Base-by-base conservation (phyloP, 1,139 yeast species). In the Sugiyamaella novakii region DNA sequence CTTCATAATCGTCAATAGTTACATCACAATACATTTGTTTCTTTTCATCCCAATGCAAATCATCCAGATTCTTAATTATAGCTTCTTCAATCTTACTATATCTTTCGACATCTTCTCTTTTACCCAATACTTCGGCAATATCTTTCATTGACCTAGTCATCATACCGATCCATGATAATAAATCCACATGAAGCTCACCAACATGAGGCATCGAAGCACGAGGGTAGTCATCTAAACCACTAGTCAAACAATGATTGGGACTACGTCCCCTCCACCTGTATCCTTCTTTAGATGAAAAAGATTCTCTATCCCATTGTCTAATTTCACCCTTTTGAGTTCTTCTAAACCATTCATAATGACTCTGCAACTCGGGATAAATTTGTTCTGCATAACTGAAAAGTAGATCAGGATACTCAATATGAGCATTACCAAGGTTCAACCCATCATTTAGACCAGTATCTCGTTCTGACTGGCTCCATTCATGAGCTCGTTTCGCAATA, bases 221-320 rank as follows among this genome's bases (percentile, higher is more conserved):
- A 28, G 99, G 99, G 63, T 91, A 92, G 64, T 92, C 99, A 67
- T 92, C 98, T 36, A 92, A 66, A 0, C 99, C 99, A 68, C 95
- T 85, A 2, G 98, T 94, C 50, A 92, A 73, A 63, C 96, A 87
- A 63, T 87, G 97, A 3, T 83, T 78, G 19, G 76, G 72, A 0
- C 97, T 87, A 55, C 98, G 78, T 2, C 98, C 98, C 54, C 91
- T 78, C 99, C 99, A 92, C 62, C 96, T 76, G 66, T 86, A 92
- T 0, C 83, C 87, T 62, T 86, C 94, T 43, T 74, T 76, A 6
- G 67, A 61, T 0, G 79, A 72, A 35, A 69, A 71, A 3, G 78
- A 71, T 7, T 78, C 75, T 54, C 95, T 78, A 30, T 78, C 88
- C 67, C 83, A 87, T 50, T 84, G 91, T n/a, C 78, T 81, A 12